Evolutionary conservation across 176 grass and related monocot genomes (phyloP), one percentile per base, ranked within the genome.

Genomic region (Thalia dealbata): DNA sequence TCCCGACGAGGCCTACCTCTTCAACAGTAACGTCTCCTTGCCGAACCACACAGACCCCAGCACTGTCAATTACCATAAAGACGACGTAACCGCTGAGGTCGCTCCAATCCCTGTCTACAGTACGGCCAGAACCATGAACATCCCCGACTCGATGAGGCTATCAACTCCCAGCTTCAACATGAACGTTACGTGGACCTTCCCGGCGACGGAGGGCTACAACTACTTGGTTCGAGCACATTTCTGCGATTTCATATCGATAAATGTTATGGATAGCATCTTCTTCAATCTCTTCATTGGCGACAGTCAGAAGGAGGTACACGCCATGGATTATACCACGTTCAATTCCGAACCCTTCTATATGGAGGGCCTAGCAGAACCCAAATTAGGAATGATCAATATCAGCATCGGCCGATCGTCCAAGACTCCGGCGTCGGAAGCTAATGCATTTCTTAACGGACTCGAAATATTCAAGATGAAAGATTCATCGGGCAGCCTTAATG

Each of bases 391-490:
- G 61, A 69, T 88, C 50, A 78, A 45, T 45, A 58, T 88, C 4
- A 88, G 70, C 70, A 81, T 88, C 63, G 28, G 78, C 70, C 48
- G 64, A 32, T 64, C 66, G 19, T 2, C 14, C 4, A 54, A 2
- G 30, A 78, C 2, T 0, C 1, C 0, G 19, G 50, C 30, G 25
- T 2, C 3, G 29, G 30, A 23, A 43, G 9, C 0, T 0, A 63
- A 76, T 14, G 93, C 78, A 14, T 67, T 88, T 3, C 85, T 96
- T 1, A 96, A 96, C 28, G 89, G 93, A 50, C 78, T 96, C 13
- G 93, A 96, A 78, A 90, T 96, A 71, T 86, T 96, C 78, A 84
- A 72, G 75, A 59, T 96, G 9, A 76, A 13, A 22, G 51, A 77
- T 22, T 23, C 64, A 0, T 1, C 21, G 32, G 3, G 32, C 32